Evolutionary conservation across 2,329 filamentous ascomycete genomes (phyloP).

Genomic region (Rachicladosporium sp.): DNA sequence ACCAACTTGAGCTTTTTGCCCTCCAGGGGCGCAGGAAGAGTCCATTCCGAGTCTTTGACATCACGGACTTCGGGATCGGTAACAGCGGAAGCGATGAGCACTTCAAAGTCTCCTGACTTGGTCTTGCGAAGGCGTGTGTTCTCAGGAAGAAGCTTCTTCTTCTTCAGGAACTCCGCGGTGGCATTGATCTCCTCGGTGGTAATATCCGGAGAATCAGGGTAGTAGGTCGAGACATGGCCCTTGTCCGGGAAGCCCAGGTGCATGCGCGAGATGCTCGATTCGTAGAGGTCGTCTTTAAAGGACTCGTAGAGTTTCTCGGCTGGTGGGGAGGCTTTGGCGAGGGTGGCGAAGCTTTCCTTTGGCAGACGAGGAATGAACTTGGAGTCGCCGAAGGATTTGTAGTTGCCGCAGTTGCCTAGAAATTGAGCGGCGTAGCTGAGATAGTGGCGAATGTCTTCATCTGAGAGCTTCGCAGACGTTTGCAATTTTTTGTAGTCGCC

Average conservation of each 20-base stretch:
- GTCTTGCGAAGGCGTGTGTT: slow-evolving; percentile 39
- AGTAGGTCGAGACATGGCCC: slow-evolving; percentile 39
- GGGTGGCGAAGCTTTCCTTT: slow-evolving; percentile 30
- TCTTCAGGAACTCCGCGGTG: slow-evolving; percentile 34
- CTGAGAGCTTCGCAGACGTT: slow-evolving; percentile 30
- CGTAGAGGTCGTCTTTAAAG: slow-evolving; percentile 34
- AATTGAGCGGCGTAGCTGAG: slow-evolving; percentile 35
- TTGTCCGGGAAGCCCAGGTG: slow-evolving; percentile 38
- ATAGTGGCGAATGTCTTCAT: slow-evolving; percentile 28
- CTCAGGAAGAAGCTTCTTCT: slow-evolving; percentile 36
- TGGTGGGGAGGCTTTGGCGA: slow-evolving; percentile 29
- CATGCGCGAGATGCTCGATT: slow-evolving; percentile 30
- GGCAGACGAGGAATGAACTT: slow-evolving; percentile 40
- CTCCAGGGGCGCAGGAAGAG: slow-evolving; percentile 27
- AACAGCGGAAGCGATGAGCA: slow-evolving; percentile 36
- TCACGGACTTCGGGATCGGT: slow-evolving; percentile 30
- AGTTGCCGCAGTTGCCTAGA: slow-evolving; percentile 43
- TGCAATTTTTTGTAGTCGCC: slow-evolving; percentile 38
- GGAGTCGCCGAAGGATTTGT: slow-evolving; percentile 38
- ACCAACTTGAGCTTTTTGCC: slow-evolving; percentile 35
- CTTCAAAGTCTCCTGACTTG: slow-evolving; percentile 30
- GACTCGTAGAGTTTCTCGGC: slow-evolving; percentile 29
- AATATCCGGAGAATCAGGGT: slow-evolving; percentile 36
- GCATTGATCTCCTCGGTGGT: slow-evolving; percentile 35
- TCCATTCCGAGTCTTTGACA: slow-evolving; percentile 33